phyloP scores from a whole-genome alignment of 495 filamentous ascomycete genomes.

The Talaromyces wortmannii region DNA sequence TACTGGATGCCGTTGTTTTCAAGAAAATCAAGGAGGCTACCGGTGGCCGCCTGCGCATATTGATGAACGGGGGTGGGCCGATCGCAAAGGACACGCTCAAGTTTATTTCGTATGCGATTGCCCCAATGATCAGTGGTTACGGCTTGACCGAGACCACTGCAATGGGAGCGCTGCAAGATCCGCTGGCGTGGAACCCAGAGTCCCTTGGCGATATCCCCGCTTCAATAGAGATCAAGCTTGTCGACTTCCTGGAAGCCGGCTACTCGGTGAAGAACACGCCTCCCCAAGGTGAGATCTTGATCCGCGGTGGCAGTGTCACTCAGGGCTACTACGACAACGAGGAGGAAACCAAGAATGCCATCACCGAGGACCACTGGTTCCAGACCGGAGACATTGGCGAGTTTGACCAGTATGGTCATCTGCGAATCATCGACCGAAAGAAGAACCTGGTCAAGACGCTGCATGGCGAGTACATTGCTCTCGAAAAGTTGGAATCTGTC shows the following conservation, averaged over 20 bases:
- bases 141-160: constrained; percentile 92
- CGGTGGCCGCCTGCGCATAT: constrained; percentile 70
- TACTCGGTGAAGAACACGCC: constrained; percentile 83
- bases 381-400: constrained; percentile 94
- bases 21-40: constrained; percentile 90
- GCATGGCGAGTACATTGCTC: constrained; percentile 95
- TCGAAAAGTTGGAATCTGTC: constrained; percentile 96
- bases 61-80: constrained; percentile 83
- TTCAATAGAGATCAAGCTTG: constrained; percentile 83
- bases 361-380: constrained; percentile 84
- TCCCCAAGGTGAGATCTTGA: constrained; percentile 93
- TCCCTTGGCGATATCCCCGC: constrained; percentile 78
- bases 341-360: constrained; percentile 70
- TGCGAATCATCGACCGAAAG: constrained; percentile 92
- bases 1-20: constrained; percentile 76
- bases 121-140: constrained; percentile 89
- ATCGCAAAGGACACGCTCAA: constrained; percentile 80
- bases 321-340: constrained; percentile 74
- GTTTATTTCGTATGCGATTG: constrained; percentile 84
- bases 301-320: constrained; percentile 72
- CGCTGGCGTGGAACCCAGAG: constrained; percentile 78
- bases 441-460: constrained; percentile 97
- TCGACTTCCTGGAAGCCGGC: constrained; percentile 91
- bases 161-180: constrained; percentile 90
- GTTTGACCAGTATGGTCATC: constrained; percentile 73